phyloP scores from a whole-genome alignment of 1,284 basidiomycete genomes.

The Fomitopsis pinicola region DNA sequence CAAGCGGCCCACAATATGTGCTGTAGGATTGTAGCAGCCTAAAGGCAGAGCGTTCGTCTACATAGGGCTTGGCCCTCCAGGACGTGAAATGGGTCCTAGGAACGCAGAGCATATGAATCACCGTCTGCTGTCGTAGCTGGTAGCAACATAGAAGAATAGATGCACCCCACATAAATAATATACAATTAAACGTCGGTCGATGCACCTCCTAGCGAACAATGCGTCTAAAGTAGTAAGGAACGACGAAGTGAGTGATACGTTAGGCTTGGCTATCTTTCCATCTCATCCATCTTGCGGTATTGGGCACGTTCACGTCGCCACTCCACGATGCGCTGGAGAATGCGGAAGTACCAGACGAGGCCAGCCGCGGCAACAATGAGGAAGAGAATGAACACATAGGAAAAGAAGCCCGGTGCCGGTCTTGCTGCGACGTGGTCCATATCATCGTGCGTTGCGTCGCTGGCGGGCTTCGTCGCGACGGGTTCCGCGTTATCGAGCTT shows the following conservation, averaged over 20 bases:
- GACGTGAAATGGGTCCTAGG: too few species aligned
- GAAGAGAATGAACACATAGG: constrained; percentile 13
- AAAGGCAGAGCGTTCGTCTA: too few species aligned
- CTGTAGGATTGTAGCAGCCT: too few species aligned
- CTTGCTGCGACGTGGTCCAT: constrained; percentile 13
- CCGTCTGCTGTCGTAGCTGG: too few species aligned
- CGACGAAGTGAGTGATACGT: neutral
- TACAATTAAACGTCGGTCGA: too few species aligned
- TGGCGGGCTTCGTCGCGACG: neutral
- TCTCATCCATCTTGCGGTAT: constrained; percentile 48
- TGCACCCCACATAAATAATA: too few species aligned
- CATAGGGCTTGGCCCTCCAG: too few species aligned
- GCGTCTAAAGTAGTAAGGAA: neutral
- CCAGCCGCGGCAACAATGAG: constrained; percentile 31
- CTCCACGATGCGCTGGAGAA: constrained; percentile 38
- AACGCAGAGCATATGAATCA: too few species aligned
- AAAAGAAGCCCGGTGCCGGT: constrained; percentile 17
- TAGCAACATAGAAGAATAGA: too few species aligned
- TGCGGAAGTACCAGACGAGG: constrained; percentile 52
- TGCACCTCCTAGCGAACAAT: too few species aligned
- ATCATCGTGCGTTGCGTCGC: constrained; percentile 5
- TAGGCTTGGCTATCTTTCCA: constrained; percentile 41
- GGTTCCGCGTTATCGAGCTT: constrained; percentile 5
- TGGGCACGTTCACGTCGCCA: constrained; percentile 27
- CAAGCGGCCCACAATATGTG: too few species aligned